These are phyloP conservation scores for Mentha longifolia DNA, from an alignment of 257 asterid genomes.

Conservation along the genomic window DNA sequence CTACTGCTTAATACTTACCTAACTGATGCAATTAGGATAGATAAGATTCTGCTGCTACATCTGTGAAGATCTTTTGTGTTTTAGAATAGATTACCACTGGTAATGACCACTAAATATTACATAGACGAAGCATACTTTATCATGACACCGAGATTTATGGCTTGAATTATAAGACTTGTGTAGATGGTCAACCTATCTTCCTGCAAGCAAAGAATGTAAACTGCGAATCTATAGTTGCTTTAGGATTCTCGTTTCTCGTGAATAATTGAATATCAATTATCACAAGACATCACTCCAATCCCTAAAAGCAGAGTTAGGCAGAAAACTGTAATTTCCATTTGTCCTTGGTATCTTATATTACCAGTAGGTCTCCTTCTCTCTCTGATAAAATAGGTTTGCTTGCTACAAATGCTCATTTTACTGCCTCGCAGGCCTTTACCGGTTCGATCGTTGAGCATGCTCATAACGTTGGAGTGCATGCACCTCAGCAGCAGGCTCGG, in stretches of 20 bases:
- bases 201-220: too few species aligned
- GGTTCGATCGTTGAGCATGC: constrained; percentile 72
- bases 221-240: not conserved
- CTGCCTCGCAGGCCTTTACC: constrained; percentile 60
- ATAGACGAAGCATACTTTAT: not conserved
- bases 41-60: not conserved
- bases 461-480: constrained; percentile 45
- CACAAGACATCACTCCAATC: not conserved
- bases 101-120: too few species aligned
- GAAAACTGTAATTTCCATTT: not conserved
- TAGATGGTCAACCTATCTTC: too few species aligned
- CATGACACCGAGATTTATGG: not conserved
- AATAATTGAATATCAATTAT: not conserved
- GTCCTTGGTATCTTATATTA: not conserved
- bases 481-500: constrained; percentile 41
- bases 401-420: constrained; percentile 21
- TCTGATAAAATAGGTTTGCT: not conserved
- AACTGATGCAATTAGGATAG: not conserved
- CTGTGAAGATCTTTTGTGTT: not conserved
- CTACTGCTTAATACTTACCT: not conserved
- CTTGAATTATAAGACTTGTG: not conserved
- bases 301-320: not conserved
- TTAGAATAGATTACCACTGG: constrained; percentile 2
- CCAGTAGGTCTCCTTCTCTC: not conserved
- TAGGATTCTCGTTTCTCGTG: not conserved